Conservation (phyloP, 2,329 filamentous ascomycete genomes). For the Apiospora saccharicola region DNA sequence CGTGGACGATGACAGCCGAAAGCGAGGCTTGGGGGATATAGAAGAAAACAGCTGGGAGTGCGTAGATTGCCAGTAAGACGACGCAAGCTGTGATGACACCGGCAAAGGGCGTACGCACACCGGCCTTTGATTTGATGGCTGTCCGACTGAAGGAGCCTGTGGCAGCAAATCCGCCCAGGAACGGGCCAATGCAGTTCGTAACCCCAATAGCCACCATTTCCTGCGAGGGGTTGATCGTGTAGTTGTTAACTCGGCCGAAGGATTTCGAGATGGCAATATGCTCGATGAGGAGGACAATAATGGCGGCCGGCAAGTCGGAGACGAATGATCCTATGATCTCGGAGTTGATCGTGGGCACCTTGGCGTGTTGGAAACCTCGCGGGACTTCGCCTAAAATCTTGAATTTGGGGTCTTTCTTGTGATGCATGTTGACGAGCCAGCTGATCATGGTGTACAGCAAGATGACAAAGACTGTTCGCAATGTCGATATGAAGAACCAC, state of each 20-base stretch:
- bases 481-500: conserved; percentile 89
- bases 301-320: conserved; percentile 78
- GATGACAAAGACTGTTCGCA: conserved; percentile 91
- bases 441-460: conserved; percentile 91
- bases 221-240: conserved; percentile 93
- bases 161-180: conserved; percentile 89
- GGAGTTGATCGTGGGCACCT: conserved; percentile 72
- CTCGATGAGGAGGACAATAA: conserved; percentile 96
- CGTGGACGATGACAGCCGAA: conserved; percentile 92
- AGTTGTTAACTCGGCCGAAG: conserved; percentile 95
- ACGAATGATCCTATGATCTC: conserved; percentile 73
- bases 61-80: conserved; percentile 90
- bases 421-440: conserved; percentile 80
- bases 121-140: conserved; percentile 96
- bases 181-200: conserved; percentile 87
- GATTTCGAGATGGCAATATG: conserved; percentile 98
- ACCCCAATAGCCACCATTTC: conserved; percentile 95
- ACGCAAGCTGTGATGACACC: conserved; percentile 87
- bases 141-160: conserved; percentile 97
- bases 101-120: conserved; percentile 88
- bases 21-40: conserved; percentile 87
- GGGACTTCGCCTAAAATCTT: conserved; percentile 80
- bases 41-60: conserved; percentile 86
- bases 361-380: conserved; percentile 83
- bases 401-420: conserved; percentile 70